Percentiles rank a stretch among this genome's conserved stretches.
phyloP scores from a whole-genome alignment of 345 rosid species.

The Linum usitatissimum region DNA sequence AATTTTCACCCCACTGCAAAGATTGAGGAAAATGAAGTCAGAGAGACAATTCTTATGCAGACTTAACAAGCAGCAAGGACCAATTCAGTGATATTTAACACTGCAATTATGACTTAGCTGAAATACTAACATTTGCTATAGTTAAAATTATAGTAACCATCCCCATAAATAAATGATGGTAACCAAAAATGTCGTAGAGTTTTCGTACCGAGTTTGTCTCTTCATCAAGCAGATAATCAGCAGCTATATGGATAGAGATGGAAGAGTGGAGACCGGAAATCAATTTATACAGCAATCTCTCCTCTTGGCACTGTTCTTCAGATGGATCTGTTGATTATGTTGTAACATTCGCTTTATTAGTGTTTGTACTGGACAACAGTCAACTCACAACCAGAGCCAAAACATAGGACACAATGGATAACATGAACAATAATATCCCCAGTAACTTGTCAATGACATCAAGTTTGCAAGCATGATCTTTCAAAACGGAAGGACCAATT shows the following conservation, averaged over 20 bases:
- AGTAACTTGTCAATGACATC: background rate
- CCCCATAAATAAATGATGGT: background rate
- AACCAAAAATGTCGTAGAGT: background rate
- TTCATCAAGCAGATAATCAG: slow-evolving; percentile 87
- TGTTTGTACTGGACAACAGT: background rate
- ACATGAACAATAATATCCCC: background rate
- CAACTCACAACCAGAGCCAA: background rate
- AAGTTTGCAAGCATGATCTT: background rate
- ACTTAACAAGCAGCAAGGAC: no score
- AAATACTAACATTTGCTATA: background rate
- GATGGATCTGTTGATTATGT: slow-evolving; percentile 49
- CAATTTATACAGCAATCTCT: slow-evolving; percentile 73
- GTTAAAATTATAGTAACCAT: background rate
- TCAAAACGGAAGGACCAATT: background rate
- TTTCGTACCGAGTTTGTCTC: slow-evolving; percentile 40
- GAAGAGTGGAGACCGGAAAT: slow-evolving; percentile 97
- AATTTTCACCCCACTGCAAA: slow-evolving; percentile 95
- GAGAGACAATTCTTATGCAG: background rate
- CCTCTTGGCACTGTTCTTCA: slow-evolving; percentile 70
- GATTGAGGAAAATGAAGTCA: slow-evolving; percentile 10
- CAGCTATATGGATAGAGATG: slow-evolving; percentile 77
- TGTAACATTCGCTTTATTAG: background rate
- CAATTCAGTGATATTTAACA: background rate
- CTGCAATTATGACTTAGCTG: background rate
- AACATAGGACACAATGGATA: background rate